These are phyloP conservation scores for Tetracladium marchalianum DNA, from an alignment of 495 filamentous ascomycete species.

Conservation along the genomic window DNA sequence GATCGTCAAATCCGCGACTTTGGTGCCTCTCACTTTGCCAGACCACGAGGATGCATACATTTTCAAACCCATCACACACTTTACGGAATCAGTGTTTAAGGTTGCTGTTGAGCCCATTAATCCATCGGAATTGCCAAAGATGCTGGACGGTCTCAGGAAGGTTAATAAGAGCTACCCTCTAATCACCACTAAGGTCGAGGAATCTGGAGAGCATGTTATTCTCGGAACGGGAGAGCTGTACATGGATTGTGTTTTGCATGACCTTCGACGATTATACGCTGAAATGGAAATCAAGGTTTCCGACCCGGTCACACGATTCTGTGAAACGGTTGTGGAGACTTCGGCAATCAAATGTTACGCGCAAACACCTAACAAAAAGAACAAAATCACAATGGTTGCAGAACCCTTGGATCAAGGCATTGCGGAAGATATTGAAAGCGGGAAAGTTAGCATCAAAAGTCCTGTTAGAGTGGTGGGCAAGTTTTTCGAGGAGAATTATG, in stretches of 20 bases:
- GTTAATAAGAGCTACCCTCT: conserved; percentile 97
- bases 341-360: conserved; percentile 97
- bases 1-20: conserved; percentile 94
- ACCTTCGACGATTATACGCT: conserved; percentile 85
- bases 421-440: conserved; percentile 88
- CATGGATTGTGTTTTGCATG: conserved; percentile 98
- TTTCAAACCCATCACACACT: conserved; percentile 85
- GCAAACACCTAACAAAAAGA: conserved; percentile 96
- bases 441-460: conserved; percentile 83
- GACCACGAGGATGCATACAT: conserved; percentile 89
- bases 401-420: conserved; percentile 92
- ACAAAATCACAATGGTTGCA: conserved; percentile 97
- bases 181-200: conserved; percentile 92
- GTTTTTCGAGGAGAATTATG: conserved; percentile 96
- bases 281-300: conserved; percentile 99
- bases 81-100: conserved; percentile 96
- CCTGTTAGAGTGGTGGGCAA: conserved; percentile 87
- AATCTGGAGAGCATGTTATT: conserved; percentile 95
- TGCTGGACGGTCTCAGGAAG: conserved; percentile 92
- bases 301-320: conserved; percentile 94
- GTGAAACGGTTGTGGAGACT: conserved; percentile 95
- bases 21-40: conserved; percentile 72
- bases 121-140: conserved; percentile 96
- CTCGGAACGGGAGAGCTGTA: conserved; percentile 94
- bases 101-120: conserved; percentile 97